Base-by-base conservation (phyloP, 768 basidiomycete genomes). In the Suillus fuscotomentosus region DNA sequence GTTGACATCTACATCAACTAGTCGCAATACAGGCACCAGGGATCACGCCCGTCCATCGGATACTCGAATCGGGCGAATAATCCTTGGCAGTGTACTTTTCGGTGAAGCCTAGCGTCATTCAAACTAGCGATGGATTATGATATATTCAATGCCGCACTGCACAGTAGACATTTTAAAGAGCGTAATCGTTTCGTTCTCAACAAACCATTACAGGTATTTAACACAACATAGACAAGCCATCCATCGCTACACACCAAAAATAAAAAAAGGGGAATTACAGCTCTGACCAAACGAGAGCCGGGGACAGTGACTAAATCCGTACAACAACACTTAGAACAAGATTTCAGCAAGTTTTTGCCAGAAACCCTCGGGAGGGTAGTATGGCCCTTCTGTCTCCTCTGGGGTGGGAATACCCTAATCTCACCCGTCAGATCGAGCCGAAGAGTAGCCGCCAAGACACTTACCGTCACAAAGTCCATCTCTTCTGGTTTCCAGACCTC, bases 391-490 rank as follows among this genome's bases (percentile, higher is more conserved):
- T 39, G 66, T 67, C 31, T 67, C 66, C 38, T 65, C 66, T 9
- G 43, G 41, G 3, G 66, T 50, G 7, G 66, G 66, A 45, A 67
- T 65, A 13, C 66, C 66, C 66, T 67, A 20, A 24, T 20, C 3
- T 7, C 10, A 20, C 10, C 20, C 17, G 8, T 59, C 17, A 59
- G 2, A 11, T 42, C 6, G 10, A 42, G 57, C n/a, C 4, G 14
- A 54, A n/a, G 38, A n/a, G 20, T 5, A 27, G 14, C 5, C 3
- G n/a, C 11, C 17, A 39, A n/a, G 50, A 15, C 59, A 77, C 83
- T 65, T 61, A 86, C 87, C 15, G 88, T 88, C 60, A 85, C 82
- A 64, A 90, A 88, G 73, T 90, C 89, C 88, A 89, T 90, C 69
- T 90, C 86, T 27, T 79, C 63, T 3, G 85, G 79, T 64, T 80